Base-by-base conservation (phyloP, 176 grass and related monocot species). In the Eragrostis nindensis region DNA sequence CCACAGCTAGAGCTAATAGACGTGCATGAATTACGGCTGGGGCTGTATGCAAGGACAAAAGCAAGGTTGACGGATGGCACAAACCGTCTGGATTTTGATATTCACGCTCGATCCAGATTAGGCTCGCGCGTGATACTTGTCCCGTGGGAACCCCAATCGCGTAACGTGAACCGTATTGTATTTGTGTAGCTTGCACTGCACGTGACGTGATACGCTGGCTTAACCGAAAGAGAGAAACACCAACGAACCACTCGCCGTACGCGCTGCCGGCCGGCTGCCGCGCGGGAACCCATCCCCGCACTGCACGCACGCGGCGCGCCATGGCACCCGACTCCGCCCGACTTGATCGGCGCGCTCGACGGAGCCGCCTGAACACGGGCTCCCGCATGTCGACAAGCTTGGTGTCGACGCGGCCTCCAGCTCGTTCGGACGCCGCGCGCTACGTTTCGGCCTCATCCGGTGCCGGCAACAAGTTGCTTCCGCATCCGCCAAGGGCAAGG, bases 101-200 rank as follows among this genome's bases (percentile, higher is more conserved):
- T 16, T 5, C 44, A 62, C 61, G 39, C 43, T 16, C 43, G 9
- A 42, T 16, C 57, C 47, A 36, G 79, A 24, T 49, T 62, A 62
- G 12, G 79, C 68, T 72, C 55, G 79, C 79, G 47, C 42, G 55
- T 25, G 76, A 67, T 2, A 21, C 8, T 39, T 25, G 55, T 49
- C 79, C 56, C 56, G 25, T 27, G 54, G 11, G 27, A 14, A 44
- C 6, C 55, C 27, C 22, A 2, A 62, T 44, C 14, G 27, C 27
- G 12, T 9, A 8, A 15, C 5, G 39, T 15, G 48, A 70, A 39
- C 36, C 63, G 8, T 72, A 27, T 24, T 12, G 15, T 62, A 4
- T 38, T 60, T 27, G 44, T 17, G n/a, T 73, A 47, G 54, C 42
- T 11, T 69, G 30, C 19, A 22, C 5, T 24, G 42, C 55, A 67